A percentile compares a stretch with the other conserved stretches of the same genome.
Evolutionary conservation across 495 filamentous ascomycete genomes (phyloP).

Genomic region (Talaromyces nanjingensis): DNA sequence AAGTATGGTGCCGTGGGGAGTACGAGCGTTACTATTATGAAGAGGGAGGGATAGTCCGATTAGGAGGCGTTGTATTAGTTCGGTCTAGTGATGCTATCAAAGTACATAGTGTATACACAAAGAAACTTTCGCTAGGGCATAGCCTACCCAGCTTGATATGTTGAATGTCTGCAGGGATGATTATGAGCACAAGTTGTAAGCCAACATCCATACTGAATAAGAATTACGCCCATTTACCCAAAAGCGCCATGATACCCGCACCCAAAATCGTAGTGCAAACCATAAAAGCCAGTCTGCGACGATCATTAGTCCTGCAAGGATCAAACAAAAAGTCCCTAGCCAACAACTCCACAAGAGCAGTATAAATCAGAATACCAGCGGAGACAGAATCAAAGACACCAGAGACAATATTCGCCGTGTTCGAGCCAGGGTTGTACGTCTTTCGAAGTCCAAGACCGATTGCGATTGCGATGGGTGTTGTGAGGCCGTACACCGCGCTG

Average conservation of each 20-base stretch:
- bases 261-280: slow-evolving; percentile 23
- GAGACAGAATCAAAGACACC: slow-evolving; percentile 40
- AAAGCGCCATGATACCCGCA: slow-evolving; percentile 32
- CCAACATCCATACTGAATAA: neutral
- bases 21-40: slow-evolving; percentile 23
- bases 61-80: neutral
- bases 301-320: slow-evolving; percentile 29
- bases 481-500: slow-evolving; percentile 29
- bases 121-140: neutral
- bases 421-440: slow-evolving; percentile 31
- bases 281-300: slow-evolving; percentile 29
- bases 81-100: neutral
- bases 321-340: slow-evolving; percentile 41
- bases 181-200: neutral
- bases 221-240: slow-evolving; percentile 39
- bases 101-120: neutral
- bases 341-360: slow-evolving; percentile 40
- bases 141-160: neutral
- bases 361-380: slow-evolving; percentile 39
- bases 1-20: slow-evolving; percentile 19
- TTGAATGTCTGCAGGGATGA: neutral
- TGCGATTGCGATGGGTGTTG: slow-evolving; percentile 40
- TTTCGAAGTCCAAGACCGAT: slow-evolving; percentile 36
- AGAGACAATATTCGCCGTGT: slow-evolving; percentile 30
- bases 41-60: neutral